Conservation (phyloP, 2,329 filamentous ascomycete species). For the Epicoccum nigrum region DNA sequence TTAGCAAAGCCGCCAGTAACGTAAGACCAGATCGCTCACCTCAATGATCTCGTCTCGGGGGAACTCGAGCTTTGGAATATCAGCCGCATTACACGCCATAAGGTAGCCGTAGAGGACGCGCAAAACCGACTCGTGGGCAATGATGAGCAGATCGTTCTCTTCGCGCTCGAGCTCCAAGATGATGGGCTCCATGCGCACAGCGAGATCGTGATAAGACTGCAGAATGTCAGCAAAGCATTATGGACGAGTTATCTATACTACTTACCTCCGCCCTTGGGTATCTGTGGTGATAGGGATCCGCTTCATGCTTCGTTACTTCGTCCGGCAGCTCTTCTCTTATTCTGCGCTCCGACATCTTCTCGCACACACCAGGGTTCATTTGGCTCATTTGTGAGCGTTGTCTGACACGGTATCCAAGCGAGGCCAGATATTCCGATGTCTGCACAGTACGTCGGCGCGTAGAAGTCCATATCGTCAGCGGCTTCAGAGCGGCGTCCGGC, state of each 20-base stretch:
- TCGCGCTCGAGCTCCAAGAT: constrained; percentile 97
- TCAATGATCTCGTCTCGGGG: constrained; percentile 98
- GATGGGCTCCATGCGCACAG: constrained; percentile 96
- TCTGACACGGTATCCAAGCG: constrained; percentile 81
- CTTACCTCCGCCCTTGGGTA: constrained; percentile 90
- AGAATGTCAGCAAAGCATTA: constrained; percentile 23
- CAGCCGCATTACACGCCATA: constrained; percentile 96
- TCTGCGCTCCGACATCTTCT: constrained; percentile 84
- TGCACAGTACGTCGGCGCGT: constrained; percentile 89
- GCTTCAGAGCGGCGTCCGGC: constrained; percentile 71
- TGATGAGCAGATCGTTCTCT: constrained; percentile 96
- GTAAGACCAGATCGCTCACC: constrained; percentile 49
- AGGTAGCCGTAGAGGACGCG: constrained; percentile 96
- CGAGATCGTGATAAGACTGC: constrained; percentile 95
- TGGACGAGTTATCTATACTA: background rate
- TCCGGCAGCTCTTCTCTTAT: constrained; percentile 86
- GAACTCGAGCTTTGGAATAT: constrained; percentile 91
- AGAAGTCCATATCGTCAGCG: constrained; percentile 92
- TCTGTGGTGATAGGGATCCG: constrained; percentile 94
- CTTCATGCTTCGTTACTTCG: constrained; percentile 89
- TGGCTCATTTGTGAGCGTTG: constrained; percentile 97
- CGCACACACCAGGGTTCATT: constrained; percentile 93
- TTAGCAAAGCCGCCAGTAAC: constrained; percentile 11
- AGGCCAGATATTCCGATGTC: constrained; percentile 81
- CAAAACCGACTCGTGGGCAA: constrained; percentile 96